phyloP scores from a whole-genome alignment of 1,139 yeast species.

The Debaryomycetaceae sp. region DNA sequence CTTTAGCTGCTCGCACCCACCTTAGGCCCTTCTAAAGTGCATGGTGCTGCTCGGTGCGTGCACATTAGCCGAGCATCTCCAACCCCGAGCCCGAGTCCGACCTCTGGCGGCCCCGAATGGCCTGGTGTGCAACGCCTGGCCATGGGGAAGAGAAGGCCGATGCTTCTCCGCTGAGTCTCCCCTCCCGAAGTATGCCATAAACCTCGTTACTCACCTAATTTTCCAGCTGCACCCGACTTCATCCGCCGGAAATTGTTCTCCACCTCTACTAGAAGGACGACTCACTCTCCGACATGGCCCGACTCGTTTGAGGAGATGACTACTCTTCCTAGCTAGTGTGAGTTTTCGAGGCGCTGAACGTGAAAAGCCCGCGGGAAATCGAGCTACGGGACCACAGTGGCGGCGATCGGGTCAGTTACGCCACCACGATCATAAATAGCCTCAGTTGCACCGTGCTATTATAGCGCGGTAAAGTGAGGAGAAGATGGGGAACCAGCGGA shows the following conservation, averaged over 20 bases:
- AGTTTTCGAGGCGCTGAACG: neutral
- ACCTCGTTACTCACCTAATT: neutral
- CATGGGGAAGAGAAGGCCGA: neutral
- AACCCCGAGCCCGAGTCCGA: neutral
- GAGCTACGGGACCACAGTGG: no score
- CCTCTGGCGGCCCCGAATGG: neutral
- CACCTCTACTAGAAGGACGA: neutral
- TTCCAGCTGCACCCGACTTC: neutral
- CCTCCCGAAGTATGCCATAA: neutral
- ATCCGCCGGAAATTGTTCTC: neutral
- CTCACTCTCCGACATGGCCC: conserved; percentile 2
- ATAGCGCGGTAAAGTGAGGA: neutral
- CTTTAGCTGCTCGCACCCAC: no score
- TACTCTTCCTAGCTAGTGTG: neutral
- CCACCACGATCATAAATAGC: no score
- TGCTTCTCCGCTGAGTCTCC: neutral
- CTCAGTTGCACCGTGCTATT: no score
- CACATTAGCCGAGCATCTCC: neutral
- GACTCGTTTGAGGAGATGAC: conserved; percentile 1
- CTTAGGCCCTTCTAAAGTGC: no score
- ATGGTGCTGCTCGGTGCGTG: neutral
- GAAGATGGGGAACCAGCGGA: neutral
- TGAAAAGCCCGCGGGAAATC: neutral
- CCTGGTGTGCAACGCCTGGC: neutral
- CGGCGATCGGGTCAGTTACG: no score